A percentile compares a stretch with the other conserved stretches of the same genome.
Conservation (phyloP, 2,329 filamentous ascomycete genomes). For the Ophiostoma populinum region DNA sequence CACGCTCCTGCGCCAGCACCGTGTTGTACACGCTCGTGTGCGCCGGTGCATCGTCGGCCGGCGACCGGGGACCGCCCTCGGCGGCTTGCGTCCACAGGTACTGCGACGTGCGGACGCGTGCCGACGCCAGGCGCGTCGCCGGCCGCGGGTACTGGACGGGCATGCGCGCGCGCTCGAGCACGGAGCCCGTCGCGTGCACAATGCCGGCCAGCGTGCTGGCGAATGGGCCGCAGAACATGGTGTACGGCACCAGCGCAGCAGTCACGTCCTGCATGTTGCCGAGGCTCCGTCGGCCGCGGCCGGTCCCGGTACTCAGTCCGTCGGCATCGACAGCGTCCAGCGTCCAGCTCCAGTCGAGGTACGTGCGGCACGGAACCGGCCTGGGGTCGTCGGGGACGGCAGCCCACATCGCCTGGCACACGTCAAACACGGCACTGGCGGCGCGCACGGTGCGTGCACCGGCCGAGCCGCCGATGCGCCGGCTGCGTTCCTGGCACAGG, state of each 20-base stretch:
- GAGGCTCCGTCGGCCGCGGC: not conserved
- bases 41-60: not conserved
- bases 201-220: not conserved
- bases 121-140: not conserved
- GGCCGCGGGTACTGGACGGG: not conserved
- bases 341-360: slow-evolving; percentile 2
- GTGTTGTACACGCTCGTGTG: not conserved
- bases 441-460: not conserved
- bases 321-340: not conserved
- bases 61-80: not conserved
- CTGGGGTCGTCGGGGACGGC: not conserved
- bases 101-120: not conserved
- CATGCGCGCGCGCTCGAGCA: no score
- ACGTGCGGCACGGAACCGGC: slow-evolving; percentile 1
- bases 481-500: slow-evolving; percentile 1
- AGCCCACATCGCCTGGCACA: not conserved
- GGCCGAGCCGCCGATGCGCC: slow-evolving; percentile 1
- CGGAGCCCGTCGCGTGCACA: not conserved
- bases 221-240: slow-evolving; percentile 1
- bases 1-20: slow-evolving; percentile 1
- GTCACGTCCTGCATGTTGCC: slow-evolving; percentile 1
- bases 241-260: not conserved
- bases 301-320: not conserved
- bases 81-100: not conserved
- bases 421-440: not conserved